A percentile compares a stretch with the other conserved stretches of the same genome.
Conservation (phyloP, 257 asterid species). For the Solanum dulcamara region DNA sequence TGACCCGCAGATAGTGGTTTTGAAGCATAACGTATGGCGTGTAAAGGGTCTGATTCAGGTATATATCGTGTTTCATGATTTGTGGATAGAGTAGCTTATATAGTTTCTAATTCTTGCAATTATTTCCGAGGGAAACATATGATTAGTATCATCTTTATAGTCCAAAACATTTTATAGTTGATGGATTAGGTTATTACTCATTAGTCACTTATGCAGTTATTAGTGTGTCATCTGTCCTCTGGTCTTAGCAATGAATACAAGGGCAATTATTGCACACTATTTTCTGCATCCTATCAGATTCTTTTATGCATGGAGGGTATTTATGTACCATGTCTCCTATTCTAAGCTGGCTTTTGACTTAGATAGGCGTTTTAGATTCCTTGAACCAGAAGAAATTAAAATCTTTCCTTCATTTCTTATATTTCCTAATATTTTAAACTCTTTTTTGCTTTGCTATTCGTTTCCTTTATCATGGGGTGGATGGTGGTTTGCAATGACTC, state of each 20-base stretch:
- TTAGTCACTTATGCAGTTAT: neutral
- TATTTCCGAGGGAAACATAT: neutral
- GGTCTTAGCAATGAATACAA: neutral
- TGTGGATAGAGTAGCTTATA: neutral
- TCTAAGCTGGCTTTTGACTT: neutral
- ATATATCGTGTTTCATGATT: neutral
- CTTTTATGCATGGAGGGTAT: neutral
- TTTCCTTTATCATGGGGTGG: neutral
- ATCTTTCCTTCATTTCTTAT: neutral
- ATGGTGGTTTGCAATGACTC: neutral
- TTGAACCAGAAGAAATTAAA: neutral
- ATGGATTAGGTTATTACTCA: neutral
- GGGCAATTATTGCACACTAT: neutral
- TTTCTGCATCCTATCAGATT: neutral
- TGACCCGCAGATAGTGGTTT: constrained; percentile 33
- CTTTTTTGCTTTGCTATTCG: neutral
- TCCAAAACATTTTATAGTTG: neutral
- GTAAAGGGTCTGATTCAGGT: constrained; percentile 49
- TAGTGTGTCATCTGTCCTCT: neutral
- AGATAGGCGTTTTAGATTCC: neutral
- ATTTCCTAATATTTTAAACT: neutral
- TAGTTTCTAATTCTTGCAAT: neutral
- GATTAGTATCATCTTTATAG: neutral
- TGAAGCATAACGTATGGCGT: constrained; percentile 45
- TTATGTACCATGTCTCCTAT: neutral